Base-by-base conservation (phyloP, 1,284 basidiomycete genomes). In the Singerocomus inundabilis region DNA sequence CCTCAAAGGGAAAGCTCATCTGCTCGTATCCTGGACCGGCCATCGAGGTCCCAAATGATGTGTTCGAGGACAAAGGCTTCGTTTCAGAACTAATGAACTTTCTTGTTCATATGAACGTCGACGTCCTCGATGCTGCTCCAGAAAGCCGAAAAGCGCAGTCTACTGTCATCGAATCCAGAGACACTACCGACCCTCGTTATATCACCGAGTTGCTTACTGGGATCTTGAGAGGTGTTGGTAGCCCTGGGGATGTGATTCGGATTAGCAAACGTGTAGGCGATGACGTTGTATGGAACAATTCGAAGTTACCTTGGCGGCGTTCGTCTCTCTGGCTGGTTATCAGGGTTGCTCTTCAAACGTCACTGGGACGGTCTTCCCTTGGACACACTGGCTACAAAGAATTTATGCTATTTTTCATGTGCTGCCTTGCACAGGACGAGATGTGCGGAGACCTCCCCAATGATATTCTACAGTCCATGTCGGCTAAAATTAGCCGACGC, bases 331-430 rank as follows among this genome's bases (percentile, higher is more conserved):
- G 73, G 71, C 66, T 74, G 11, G 51, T 72, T 3, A 54, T 73
- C 12, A 60, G 69, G 33, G 67, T 75, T 15, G 52, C 54, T 1
- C 51, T 81, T 10, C 79, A 81, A 48, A 74, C 72, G 0, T 68
- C 73, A 0, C 62, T 79, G 9, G 43, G 51, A n/a, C 46, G 48
- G 6, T 29, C 5, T 15, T 39, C 38, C 29, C 53, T 47, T 12
- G 58, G 55, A n/a, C 44, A 46, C 31, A 38, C 29, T 16, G 53
- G 54, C 0, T 82, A 81, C 64, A 82, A 81, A 51, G 29, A 46
- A 3, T 81, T 81, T 59, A 74, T 79, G 60, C 48, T 71, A 1
- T 74, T 69, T 44, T 58, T 76, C 30, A 63, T 76, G 54, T 60
- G 70, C 4, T 39, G 53, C 8, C 51, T 78, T 6, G 60, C 73